Base-by-base conservation (phyloP, 2,329 filamentous ascomycete species). In the Fusarium sp. region DNA sequence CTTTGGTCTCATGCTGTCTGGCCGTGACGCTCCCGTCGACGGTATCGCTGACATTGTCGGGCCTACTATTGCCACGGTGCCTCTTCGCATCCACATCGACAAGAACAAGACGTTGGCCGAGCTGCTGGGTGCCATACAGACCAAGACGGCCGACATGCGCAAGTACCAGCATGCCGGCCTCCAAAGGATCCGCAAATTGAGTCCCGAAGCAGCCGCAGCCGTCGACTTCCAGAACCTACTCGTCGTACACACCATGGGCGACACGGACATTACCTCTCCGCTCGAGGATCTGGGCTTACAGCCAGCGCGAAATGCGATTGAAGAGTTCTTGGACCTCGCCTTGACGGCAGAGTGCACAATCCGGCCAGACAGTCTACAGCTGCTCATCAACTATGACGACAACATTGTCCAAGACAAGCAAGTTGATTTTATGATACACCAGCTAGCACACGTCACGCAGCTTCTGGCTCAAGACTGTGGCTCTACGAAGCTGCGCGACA, bases 1-100 rank as follows among this genome's bases (percentile, higher is more conserved):
- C 23, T 51, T 51, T 51, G 47, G 47, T 36, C n/a, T 36, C 47
- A 34, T 39, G 15, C 15, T 36, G 30, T 51, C 47, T 36, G 47
- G 47, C 8, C 51, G 51, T 5, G 27, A 43, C 27, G 51, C 51
- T 15, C 51, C 51, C 18, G 27, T 54, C 11, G 34, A 30, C 11
- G 51, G 39, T 31, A 30, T 54, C 51, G 36, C 30, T 31, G 28
- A 41, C 15, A 40, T 54, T 12, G 8, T 54, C 28, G 51, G 51
- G 41, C 51, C 51, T 27, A 28, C 36, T 7, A 43, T 54, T 13
- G 27, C 36, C 36, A 54, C 36, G 13, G 36, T 54, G 15, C 47
- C 47, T 51, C 27, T 51, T 30, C 47, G 47, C 27, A 11, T 51
- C n/a, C 47, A 37, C 27, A 11, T 51, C n/a, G 27, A 31, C 31